Base-by-base conservation (phyloP, 352 stramenopile species). In the Globisporangium polare region DNA sequence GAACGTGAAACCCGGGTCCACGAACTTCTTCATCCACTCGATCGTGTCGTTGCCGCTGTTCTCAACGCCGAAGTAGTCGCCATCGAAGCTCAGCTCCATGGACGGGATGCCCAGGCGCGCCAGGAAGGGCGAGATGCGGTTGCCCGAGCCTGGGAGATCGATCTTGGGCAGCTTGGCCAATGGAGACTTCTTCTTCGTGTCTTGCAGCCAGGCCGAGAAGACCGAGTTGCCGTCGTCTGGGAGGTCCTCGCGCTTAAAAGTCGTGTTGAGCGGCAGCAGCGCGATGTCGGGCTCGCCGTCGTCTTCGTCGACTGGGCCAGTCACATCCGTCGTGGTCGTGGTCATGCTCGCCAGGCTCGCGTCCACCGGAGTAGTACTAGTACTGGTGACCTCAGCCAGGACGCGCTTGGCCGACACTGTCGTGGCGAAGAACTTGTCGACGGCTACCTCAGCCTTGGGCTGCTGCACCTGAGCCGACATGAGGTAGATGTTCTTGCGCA, bases 21-120 rank as follows among this genome's bases (percentile, higher is more conserved):
- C 81, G 50, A 88, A 92, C 46, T 80, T 80, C 29, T 78, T 92
- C 53, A 92, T 83, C 81, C 83, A 92, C n/a, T 85, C 75, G 49
- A 88, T 65, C 37, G 83, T 82, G 53, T 92, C 85, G 47, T 78
- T 78, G 45, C 65, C 68, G 10, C 80, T 82, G 45, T 71, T 60
- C 3, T 86, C 78, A 15, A 91, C 78, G 7, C 79, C 83, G 41
- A 79, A 82, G 69, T 92, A 88, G 5, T 67, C 79, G 22, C 75
- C 78, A 22, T 90, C 78, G 56, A 92, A 94, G 50, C 74, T 68
- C 45, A 94, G 57, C n/a, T 91, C 77, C 6, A 94, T 60, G 31
- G 84, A 85, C 24, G 85, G 85, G 53, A 94, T 90, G 27, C 77
- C 81, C 29, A 92, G 52, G 0, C 85, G 83, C 7, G 73, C 79